Conservation (phyloP, 306 rosid genomes). For the Acacia crassicarpa region DNA sequence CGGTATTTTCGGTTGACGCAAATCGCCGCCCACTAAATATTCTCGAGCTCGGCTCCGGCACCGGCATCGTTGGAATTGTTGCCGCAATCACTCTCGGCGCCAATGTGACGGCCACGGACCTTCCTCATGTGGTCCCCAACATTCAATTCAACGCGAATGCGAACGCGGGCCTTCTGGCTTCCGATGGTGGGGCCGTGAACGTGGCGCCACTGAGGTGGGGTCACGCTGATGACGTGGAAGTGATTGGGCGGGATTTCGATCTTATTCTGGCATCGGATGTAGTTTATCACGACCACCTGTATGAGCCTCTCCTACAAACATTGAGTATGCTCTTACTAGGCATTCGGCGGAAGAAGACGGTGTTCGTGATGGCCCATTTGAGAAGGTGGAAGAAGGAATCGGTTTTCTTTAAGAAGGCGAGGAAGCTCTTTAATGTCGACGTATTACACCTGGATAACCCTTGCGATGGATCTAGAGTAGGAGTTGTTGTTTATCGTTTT, state of each 20-base stretch:
- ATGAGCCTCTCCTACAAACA: slow-evolving; percentile 76
- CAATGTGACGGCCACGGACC: slow-evolving; percentile 78
- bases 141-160: slow-evolving; percentile 69
- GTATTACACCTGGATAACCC: slow-evolving; percentile 62
- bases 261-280: slow-evolving; percentile 80
- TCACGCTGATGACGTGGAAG: slow-evolving; percentile 55
- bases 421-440: slow-evolving; percentile 59
- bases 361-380: slow-evolving; percentile 84
- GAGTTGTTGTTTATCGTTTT: slow-evolving; percentile 72
- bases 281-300: slow-evolving; percentile 84
- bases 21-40: slow-evolving; percentile 38
- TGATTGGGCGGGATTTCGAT: slow-evolving; percentile 64
- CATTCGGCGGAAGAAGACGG: slow-evolving; percentile 32
- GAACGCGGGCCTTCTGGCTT: slow-evolving; percentile 47
- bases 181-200: slow-evolving; percentile 52
- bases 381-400: slow-evolving; percentile 93
- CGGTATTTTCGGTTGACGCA: slow-evolving; percentile 7
- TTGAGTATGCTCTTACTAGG: slow-evolving; percentile 44
- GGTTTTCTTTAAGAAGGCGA: slow-evolving; percentile 76
- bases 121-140: slow-evolving; percentile 75
- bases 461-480: slow-evolving; percentile 58
- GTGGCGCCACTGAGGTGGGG: slow-evolving; percentile 81
- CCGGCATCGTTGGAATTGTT: slow-evolving; percentile 86
- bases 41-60: slow-evolving; percentile 94
- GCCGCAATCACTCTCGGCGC: slow-evolving; percentile 74